Evolutionary conservation across 495 filamentous ascomycete species (phyloP).

Genomic region (Aspergillus wentii): DNA sequence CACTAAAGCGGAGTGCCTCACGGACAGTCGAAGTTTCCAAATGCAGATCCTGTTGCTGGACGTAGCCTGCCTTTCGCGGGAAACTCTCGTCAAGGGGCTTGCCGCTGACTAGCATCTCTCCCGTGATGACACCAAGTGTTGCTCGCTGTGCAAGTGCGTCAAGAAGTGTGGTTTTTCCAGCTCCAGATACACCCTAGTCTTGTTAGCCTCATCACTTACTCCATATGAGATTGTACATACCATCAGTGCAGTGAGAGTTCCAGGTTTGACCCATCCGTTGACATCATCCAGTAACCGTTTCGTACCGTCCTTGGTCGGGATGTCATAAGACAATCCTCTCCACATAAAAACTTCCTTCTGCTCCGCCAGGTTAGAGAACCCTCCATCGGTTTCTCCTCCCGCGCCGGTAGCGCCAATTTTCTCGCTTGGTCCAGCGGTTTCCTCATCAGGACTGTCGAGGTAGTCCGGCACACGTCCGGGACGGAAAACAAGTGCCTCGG

Average conservation of each 20-base stretch:
- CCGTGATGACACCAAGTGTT: constrained; percentile 43
- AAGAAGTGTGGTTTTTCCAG: constrained; percentile 62
- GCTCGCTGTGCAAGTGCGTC: constrained; percentile 52
- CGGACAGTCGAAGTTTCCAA: constrained; percentile 81
- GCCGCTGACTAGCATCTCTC: constrained; percentile 49
- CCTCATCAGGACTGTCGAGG: too few species aligned
- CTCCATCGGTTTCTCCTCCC: too few species aligned
- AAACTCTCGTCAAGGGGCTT: constrained; percentile 60
- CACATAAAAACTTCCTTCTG: too few species aligned
- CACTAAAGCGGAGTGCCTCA: constrained; percentile 77
- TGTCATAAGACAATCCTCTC: constrained; percentile 64
- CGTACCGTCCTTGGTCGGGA: constrained; percentile 51
- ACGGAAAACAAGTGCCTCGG: constrained; percentile 31
- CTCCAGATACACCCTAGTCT: constrained; percentile 49
- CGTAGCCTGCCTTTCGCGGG: constrained; percentile 88
- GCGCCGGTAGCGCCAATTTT: too few species aligned
- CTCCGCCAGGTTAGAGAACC: too few species aligned
- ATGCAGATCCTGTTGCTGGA: constrained; percentile 90
- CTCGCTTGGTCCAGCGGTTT: too few species aligned
- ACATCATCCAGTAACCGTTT: constrained; percentile 55
- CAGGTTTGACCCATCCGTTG: constrained; percentile 61
- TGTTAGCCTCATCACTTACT: too few species aligned
- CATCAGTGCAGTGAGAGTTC: constrained; percentile 61
- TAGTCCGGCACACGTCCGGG: constrained; percentile 30
- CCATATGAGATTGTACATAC: too few species aligned